phyloP scores from a whole-genome alignment of 1,284 basidiomycete species.

The Leccinum glutinopallens region DNA sequence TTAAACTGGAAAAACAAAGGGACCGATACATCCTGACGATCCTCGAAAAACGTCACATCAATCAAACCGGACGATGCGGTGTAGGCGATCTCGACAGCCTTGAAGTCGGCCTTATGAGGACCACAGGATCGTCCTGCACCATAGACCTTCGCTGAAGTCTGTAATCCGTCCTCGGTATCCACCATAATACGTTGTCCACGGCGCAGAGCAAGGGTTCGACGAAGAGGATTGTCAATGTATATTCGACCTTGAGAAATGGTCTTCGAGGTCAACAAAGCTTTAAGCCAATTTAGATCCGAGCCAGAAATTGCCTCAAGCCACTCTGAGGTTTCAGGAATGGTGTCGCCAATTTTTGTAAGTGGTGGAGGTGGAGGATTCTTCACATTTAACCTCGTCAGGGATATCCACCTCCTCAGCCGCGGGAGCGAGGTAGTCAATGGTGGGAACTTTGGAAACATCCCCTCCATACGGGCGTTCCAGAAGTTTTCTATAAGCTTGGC shows the following conservation, averaged over 20 bases:
- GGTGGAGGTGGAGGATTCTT: constrained; percentile 48
- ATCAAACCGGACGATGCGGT: constrained; percentile 60
- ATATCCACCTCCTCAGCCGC: constrained; percentile 43
- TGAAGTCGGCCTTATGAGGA: constrained; percentile 73
- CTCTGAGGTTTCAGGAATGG: constrained; percentile 59
- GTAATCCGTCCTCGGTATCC: constrained; percentile 45
- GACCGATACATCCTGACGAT: constrained; percentile 75
- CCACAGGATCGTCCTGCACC: constrained; percentile 86
- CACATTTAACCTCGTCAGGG: constrained; percentile 51
- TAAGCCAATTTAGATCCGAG: constrained; percentile 80
- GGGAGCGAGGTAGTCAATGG: constrained; percentile 84
- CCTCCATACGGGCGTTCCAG: constrained; percentile 83
- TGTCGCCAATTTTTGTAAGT: constrained; percentile 58
- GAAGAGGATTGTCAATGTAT: constrained; percentile 90
- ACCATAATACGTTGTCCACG: constrained; percentile 77
- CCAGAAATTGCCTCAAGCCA: constrained; percentile 92
- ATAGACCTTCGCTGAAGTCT: constrained; percentile 63
- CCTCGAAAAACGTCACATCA: constrained; percentile 82
- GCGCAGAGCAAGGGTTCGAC: constrained; percentile 86
- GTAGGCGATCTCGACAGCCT: constrained; percentile 80
- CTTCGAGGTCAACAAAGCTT: constrained; percentile 80
- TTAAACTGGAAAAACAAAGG: constrained; percentile 84
- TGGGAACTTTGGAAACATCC: constrained; percentile 80
- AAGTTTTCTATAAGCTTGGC: constrained; percentile 74
- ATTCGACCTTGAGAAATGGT: constrained; percentile 84